Percentiles rank a stretch among this genome's conserved stretches.
Evolutionary conservation across 192 early-diverging fungal species (phyloP).

Genomic region (Entomortierella chlamydospora): DNA sequence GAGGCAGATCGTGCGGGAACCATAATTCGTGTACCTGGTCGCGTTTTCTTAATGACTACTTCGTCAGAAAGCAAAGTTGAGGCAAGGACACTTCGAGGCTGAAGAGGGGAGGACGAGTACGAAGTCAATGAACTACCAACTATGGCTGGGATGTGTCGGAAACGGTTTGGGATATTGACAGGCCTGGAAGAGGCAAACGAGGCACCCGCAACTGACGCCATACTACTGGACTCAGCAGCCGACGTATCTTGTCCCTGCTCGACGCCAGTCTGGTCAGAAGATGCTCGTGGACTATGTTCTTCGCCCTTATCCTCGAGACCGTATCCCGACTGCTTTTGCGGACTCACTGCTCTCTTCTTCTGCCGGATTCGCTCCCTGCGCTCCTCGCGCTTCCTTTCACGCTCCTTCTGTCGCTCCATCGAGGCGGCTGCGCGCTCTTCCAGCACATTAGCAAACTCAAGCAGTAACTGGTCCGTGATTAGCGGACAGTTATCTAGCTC

Average conservation of each 20-base stretch:
- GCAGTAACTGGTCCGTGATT: slow-evolving; percentile 58
- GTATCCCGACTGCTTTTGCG: neutral
- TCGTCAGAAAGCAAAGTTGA: slow-evolving; percentile 43
- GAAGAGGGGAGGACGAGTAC: slow-evolving; percentile 42
- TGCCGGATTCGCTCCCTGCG: slow-evolving; percentile 25
- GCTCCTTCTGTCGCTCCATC: slow-evolving; percentile 13
- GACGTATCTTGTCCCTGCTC: neutral
- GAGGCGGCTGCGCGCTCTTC: slow-evolving; percentile 35
- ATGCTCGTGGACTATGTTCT: neutral
- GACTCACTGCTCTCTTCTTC: slow-evolving; percentile 8
- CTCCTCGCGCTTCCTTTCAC: slow-evolving; percentile 39
- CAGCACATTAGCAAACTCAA: slow-evolving; percentile 59
- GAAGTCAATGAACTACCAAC: slow-evolving; percentile 20
- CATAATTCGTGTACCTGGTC: slow-evolving; percentile 32
- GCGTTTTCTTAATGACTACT: slow-evolving; percentile 46
- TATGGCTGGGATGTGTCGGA: slow-evolving; percentile 17
- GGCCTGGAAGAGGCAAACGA: slow-evolving; percentile 24
- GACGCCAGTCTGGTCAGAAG: neutral
- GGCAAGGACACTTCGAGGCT: slow-evolving; percentile 40
- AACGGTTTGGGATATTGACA: slow-evolving; percentile 34
- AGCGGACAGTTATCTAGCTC: slow-evolving; percentile 60
- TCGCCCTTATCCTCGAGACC: neutral
- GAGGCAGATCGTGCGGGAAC: slow-evolving; percentile 21
- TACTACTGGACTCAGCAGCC: neutral
- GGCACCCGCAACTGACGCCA: neutral